Evolutionary conservation across 1,284 basidiomycete genomes (phyloP).

Genomic region (Ceratobasidium papillatum): DNA sequence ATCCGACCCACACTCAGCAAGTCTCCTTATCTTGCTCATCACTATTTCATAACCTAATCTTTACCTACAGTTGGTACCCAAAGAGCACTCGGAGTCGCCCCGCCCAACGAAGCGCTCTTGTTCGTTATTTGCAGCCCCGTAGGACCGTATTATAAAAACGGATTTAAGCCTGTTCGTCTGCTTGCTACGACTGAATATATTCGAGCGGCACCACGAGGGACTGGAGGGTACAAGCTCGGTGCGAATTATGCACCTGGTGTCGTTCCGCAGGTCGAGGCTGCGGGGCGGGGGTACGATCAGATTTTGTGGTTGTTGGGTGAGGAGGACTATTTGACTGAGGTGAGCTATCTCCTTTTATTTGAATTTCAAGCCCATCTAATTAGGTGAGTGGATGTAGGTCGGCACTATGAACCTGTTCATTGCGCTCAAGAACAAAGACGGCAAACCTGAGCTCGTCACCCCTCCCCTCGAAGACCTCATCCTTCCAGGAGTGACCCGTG

Average conservation of each 20-base stretch:
- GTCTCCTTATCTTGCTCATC: slow-evolving; percentile 47
- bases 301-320: slow-evolving; percentile 94
- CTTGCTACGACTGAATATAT: slow-evolving; percentile 92
- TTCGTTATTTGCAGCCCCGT: slow-evolving; percentile 96
- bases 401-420: slow-evolving; percentile 98
- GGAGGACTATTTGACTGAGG: slow-evolving; percentile 86
- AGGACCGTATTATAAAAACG: slow-evolving; percentile 93
- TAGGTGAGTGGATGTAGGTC: slow-evolving; percentile 57
- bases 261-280: slow-evolving; percentile 87
- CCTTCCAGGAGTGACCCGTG: slow-evolving; percentile 94
- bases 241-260: slow-evolving; percentile 93
- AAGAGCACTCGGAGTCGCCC: slow-evolving; percentile 85
- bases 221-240: slow-evolving; percentile 91
- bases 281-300: slow-evolving; percentile 86
- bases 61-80: slow-evolving; percentile 86
- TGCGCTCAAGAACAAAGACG: slow-evolving; percentile 76
- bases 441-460: slow-evolving; percentile 85
- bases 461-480: slow-evolving; percentile 96
- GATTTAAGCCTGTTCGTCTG: slow-evolving; percentile 95
- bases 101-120: slow-evolving; percentile 87
- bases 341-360: slow-evolving; percentile 45
- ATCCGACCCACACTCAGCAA: slow-evolving; percentile 82
- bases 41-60: not conserved
- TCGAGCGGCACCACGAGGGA: slow-evolving; percentile 90
- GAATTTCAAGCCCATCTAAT: not conserved